These are phyloP conservation scores for Alternaria tenuissima DNA, from an alignment of 2,329 filamentous ascomycete genomes.

Conservation along the genomic window DNA sequence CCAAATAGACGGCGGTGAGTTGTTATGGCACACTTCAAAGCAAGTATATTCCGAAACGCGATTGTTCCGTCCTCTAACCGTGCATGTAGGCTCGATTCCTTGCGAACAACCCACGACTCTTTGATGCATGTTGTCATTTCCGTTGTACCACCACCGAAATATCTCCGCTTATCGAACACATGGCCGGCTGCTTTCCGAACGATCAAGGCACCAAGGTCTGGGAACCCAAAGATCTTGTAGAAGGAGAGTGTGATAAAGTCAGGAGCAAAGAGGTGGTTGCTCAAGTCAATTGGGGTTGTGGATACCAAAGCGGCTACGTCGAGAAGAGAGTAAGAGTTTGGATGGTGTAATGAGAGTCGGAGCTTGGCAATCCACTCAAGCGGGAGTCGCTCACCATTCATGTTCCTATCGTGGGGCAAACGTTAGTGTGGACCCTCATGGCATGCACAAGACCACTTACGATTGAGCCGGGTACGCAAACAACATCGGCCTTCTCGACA, in stretches of 20 bases:
- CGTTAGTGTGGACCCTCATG: background rate
- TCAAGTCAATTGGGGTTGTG: slow-evolving; percentile 66
- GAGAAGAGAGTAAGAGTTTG: slow-evolving; percentile 71
- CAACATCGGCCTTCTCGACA: slow-evolving; percentile 40
- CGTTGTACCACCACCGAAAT: slow-evolving; percentile 72
- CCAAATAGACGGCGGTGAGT: slow-evolving; percentile 65
- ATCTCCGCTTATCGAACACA: slow-evolving; percentile 62
- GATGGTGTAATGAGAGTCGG: slow-evolving; percentile 44
- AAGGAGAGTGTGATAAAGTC: slow-evolving; percentile 89
- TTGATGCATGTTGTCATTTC: slow-evolving; percentile 65
- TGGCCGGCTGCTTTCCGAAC: slow-evolving; percentile 74
- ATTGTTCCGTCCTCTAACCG: slow-evolving; percentile 72
- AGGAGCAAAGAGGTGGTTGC: slow-evolving; percentile 66
- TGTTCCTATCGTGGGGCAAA: slow-evolving; percentile 60
- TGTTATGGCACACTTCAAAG: slow-evolving; percentile 66
- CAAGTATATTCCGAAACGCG: slow-evolving; percentile 71
- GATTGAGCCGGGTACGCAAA: slow-evolving; percentile 91
- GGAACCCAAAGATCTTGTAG: slow-evolving; percentile 97
- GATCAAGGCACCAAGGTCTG: slow-evolving; percentile 84
- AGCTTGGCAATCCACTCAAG: slow-evolving; percentile 62
- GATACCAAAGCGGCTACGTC: slow-evolving; percentile 73
- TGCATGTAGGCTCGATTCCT: slow-evolving; percentile 63
- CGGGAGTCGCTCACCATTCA: slow-evolving; percentile 81
- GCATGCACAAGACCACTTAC: background rate
- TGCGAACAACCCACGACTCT: slow-evolving; percentile 64